A percentile compares a stretch with the other conserved stretches of the same genome.
These are phyloP conservation scores for Eucalyptus erythrocorys DNA, from an alignment of 345 rosid genomes.

Conservation along the genomic window DNA sequence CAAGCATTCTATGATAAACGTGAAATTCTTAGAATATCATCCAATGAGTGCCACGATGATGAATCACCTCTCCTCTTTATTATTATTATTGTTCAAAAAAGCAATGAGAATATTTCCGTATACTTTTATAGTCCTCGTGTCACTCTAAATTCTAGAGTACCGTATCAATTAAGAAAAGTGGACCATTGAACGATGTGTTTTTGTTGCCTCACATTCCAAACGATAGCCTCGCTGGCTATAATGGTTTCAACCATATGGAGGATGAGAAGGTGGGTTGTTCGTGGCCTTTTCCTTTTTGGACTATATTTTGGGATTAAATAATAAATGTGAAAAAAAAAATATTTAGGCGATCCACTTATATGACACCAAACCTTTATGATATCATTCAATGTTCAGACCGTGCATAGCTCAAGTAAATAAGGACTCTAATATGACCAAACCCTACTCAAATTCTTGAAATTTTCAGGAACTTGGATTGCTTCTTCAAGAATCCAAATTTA, in stretches of 20 bases:
- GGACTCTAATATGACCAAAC: not conserved
- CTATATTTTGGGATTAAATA: not conserved
- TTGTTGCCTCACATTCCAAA: not conserved
- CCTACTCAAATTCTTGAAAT: not conserved
- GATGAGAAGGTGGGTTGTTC: not conserved
- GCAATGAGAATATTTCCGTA: not conserved
- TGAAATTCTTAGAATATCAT: not conserved
- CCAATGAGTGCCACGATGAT: not conserved
- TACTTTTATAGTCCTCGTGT: not conserved
- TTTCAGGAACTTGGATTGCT: not conserved
- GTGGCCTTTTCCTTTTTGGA: not conserved
- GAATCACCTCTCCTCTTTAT: not conserved
- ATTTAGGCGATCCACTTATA: not conserved
- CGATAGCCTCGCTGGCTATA: not conserved
- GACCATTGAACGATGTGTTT: not conserved
- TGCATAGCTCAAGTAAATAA: not conserved
- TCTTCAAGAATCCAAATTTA: not conserved
- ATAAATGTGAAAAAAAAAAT: not conserved
- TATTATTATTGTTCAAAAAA: not conserved
- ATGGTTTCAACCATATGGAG: not conserved
- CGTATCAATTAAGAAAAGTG: not conserved
- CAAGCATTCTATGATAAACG: not conserved
- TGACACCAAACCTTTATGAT: not conserved
- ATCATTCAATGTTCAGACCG: not conserved
- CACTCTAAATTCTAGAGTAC: not conserved